Evolutionary conservation across 73 alveolate species (phyloP).

Genomic region (Breviolum minutum): DNA sequence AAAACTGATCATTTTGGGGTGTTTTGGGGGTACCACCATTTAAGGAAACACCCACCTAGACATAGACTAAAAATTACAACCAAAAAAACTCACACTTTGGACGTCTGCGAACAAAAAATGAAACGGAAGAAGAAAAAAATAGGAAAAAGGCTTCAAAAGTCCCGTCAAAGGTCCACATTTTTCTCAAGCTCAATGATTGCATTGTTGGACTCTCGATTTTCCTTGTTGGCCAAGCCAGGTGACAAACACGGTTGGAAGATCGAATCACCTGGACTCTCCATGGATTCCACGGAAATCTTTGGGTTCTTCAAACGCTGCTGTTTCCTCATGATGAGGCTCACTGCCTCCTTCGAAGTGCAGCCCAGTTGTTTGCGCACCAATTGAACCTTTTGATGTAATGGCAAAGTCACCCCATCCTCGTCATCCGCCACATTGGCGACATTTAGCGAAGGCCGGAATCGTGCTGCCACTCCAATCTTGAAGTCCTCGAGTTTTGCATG

Average conservation of each 20-base stretch:
- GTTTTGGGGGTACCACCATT: too few relatives aligned
- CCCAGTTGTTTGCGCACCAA: constrained; percentile 56
- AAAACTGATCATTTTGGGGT: too few relatives aligned
- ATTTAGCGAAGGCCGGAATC: constrained; percentile 20
- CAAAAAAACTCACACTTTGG: too few relatives aligned
- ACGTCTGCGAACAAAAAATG: too few relatives aligned
- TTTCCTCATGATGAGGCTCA: constrained; percentile 87
- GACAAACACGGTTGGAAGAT: constrained; percentile 78
- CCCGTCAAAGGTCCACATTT: background rate
- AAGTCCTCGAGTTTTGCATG: constrained; percentile 11
- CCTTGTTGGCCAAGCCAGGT: constrained; percentile 88
- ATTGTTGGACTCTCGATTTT: constrained; percentile 10
- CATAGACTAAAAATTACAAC: background rate
- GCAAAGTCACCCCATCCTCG: constrained; percentile 40
- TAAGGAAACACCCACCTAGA: too few relatives aligned
- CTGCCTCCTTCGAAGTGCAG: constrained; percentile 68
- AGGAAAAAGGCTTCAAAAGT: background rate
- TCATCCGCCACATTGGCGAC: constrained; percentile 5
- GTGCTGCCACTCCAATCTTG: constrained; percentile 50
- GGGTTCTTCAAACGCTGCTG: constrained; percentile 88
- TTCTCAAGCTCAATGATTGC: constrained; percentile 1
- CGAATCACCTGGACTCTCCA: constrained; percentile 1
- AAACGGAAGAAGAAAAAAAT: background rate
- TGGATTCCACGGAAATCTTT: background rate
- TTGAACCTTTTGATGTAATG: constrained; percentile 58